phyloP scores from a whole-genome alignment of 2,329 filamentous ascomycete species.

The Calonectria pauciramosa region DNA sequence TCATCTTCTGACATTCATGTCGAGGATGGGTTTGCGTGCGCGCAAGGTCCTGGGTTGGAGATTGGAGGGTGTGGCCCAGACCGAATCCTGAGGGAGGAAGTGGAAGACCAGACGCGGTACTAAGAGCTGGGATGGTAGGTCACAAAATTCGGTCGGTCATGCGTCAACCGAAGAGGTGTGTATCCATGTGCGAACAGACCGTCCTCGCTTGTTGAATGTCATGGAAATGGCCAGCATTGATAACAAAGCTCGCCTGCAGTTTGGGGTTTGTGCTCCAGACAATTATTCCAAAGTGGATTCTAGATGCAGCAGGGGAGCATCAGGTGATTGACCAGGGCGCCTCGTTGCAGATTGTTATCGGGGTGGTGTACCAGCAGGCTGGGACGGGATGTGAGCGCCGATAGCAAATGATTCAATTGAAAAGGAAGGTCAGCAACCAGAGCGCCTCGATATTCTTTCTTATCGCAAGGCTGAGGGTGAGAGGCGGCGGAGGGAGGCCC shows the following conservation, averaged over 20 bases:
- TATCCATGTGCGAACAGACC: slow-evolving; percentile 7
- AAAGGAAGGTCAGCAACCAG: slow-evolving; percentile 5
- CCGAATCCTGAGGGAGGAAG: not conserved
- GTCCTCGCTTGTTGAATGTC: slow-evolving; percentile 9
- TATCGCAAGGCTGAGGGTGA: slow-evolving; percentile 21
- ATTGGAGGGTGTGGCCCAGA: slow-evolving; percentile 9
- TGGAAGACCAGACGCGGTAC: not conserved
- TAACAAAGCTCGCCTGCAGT: slow-evolving; percentile 8
- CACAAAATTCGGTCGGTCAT: not conserved
- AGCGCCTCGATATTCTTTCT: slow-evolving; percentile 7
- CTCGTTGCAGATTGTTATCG: slow-evolving; percentile 12
- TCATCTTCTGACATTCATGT: not conserved
- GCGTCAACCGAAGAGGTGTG: slow-evolving; percentile 4
- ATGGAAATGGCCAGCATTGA: slow-evolving; percentile 2
- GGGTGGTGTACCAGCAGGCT: slow-evolving; percentile 1
- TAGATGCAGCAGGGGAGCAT: slow-evolving; percentile 26
- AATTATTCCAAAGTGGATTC: slow-evolving; percentile 19
- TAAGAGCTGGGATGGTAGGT: slow-evolving; percentile 8
- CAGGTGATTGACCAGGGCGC: slow-evolving; percentile 24
- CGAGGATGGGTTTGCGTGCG: not conserved
- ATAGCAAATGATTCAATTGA: slow-evolving; percentile 7
- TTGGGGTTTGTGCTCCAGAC: slow-evolving; percentile 9
- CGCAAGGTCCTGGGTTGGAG: slow-evolving; percentile 6
- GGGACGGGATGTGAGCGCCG: not conserved
- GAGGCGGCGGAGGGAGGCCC: not conserved